Evolutionary conservation across 1,284 basidiomycete genomes (phyloP).

Genomic region (Anthracocystis setariae): DNA sequence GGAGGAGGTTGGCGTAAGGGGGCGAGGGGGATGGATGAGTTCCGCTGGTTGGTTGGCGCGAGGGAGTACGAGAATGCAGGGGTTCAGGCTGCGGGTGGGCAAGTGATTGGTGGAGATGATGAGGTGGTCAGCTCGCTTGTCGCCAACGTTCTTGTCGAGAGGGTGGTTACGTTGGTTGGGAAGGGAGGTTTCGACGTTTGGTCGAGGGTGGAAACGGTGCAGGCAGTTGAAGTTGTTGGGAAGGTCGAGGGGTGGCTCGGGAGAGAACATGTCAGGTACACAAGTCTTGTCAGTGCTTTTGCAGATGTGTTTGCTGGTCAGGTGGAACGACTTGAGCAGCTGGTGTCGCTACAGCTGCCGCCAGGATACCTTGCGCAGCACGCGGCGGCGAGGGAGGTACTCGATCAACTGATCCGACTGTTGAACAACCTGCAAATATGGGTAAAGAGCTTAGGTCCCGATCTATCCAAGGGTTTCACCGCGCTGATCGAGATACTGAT

Average conservation of each 20-base stretch:
- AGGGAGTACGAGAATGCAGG: constrained; percentile 8
- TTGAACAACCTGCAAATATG: constrained; percentile 11
- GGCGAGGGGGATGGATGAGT: constrained; percentile 7
- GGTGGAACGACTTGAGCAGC: constrained; percentile 5
- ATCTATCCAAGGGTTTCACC: neutral
- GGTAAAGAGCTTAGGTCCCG: neutral
- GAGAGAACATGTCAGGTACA: constrained; percentile 18
- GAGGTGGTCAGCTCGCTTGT: constrained; percentile 51
- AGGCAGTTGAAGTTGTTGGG: constrained; percentile 36
- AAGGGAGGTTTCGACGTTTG: constrained; percentile 50
- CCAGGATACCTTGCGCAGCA: no score
- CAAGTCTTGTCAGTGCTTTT: constrained; percentile 26
- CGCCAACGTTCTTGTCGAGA: constrained; percentile 44
- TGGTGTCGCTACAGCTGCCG: neutral
- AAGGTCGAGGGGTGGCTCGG: constrained; percentile 42
- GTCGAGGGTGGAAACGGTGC: constrained; percentile 27
- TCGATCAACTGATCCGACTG: constrained; percentile 2
- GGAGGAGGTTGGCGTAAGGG: constrained; percentile 12
- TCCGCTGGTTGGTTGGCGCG: constrained; percentile 29
- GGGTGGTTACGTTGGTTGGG: constrained; percentile 24
- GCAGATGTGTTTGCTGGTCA: constrained; percentile 9
- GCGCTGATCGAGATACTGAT: constrained; percentile 10
- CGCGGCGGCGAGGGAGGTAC: constrained; percentile 1
- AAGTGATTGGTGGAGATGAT: constrained; percentile 52
- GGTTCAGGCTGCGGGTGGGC: neutral